Base-by-base conservation (phyloP, 805 yeast species). In the Cyberlindnera galapagoensis region DNA sequence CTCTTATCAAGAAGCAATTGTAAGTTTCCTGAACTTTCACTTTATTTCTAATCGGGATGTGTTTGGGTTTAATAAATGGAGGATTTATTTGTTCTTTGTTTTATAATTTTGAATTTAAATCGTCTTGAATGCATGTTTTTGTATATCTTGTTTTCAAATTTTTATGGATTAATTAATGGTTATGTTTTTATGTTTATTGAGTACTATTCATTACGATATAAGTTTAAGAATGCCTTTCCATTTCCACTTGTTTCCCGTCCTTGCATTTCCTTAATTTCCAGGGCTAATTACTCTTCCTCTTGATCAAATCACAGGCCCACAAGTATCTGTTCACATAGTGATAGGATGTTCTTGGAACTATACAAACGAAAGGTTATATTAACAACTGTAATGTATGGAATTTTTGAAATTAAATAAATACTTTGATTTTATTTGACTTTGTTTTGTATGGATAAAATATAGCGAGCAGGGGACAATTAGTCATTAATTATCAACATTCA, bases 1-100 rank as follows among this genome's bases (percentile, higher is more conserved):
- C 82, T 66, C 81, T 86, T 70, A 84, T 85, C 64, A 83, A 85
- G 46, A 51, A 51, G 42, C 56, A 51, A 50, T 48, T 51, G 46
- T 51, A 50, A 48, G 53, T 34, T 43, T 8, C 24, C 36, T 39
- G 20, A 34, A 14, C 28, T 14, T 20, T n/a, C n/a, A n/a, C n/a
- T n/a, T n/a, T n/a, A n/a, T n/a, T n/a, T n/a, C n/a, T 28, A 31
- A 18, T 22, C 23, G 21, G 28, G 23, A 9, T 17, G 18, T 17
- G 25, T 31, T 13, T 21, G 23, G 31, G 30, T 18, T 6, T 28
- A 25, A 34, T 26, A 24, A 30, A 26, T 35, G 32, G 30, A 22
- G 21, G 12, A 12, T 21, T 24, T 30, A 19, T 27, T 20, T 27
- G 20, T 18, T 29, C 31, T 26, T 18, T 33, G 31, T 34, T 26